Percentiles rank a stretch among this genome's conserved stretches.
These are phyloP conservation scores for Puccinellia tenuiflora DNA, from an alignment of 176 grass and related monocot genomes.

Conservation along the genomic window DNA sequence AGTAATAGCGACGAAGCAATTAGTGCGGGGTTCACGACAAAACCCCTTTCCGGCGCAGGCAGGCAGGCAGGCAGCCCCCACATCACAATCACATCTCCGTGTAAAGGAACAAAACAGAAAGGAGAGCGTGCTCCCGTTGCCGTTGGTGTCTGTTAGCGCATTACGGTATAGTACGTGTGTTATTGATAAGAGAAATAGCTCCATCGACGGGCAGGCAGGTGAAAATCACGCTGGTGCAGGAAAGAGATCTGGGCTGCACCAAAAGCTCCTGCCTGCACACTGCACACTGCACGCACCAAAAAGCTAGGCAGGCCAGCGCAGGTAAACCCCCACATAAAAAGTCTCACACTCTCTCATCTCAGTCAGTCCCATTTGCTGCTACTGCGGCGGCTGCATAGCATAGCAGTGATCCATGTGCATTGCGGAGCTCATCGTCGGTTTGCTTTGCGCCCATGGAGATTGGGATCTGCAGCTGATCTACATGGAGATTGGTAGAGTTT, in stretches of 20 bases:
- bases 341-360: background rate
- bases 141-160: background rate
- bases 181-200: too few relatives aligned
- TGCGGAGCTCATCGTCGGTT: background rate
- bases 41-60: background rate
- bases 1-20: background rate
- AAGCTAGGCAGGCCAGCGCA: background rate
- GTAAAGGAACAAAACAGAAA: conserved; percentile 13
- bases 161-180: background rate
- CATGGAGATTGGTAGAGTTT: background rate
- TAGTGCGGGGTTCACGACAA: conserved; percentile 3
- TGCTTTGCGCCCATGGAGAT: background rate
- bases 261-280: too few relatives aligned
- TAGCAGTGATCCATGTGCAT: background rate
- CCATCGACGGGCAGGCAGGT: background rate
- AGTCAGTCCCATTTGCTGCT: background rate
- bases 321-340: too few relatives aligned
- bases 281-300: too few relatives aligned
- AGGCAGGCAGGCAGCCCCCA: background rate
- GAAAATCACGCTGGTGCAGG: background rate
- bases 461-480: background rate
- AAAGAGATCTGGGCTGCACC: too few relatives aligned
- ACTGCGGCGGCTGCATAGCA: too few relatives aligned
- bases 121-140: conserved; percentile 5
- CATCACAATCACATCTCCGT: background rate